Percentiles rank a stretch among this genome's conserved stretches.
Evolutionary conservation across 2,329 filamentous ascomycete species (phyloP).

Genomic region (Paecilomyces variotii): DNA sequence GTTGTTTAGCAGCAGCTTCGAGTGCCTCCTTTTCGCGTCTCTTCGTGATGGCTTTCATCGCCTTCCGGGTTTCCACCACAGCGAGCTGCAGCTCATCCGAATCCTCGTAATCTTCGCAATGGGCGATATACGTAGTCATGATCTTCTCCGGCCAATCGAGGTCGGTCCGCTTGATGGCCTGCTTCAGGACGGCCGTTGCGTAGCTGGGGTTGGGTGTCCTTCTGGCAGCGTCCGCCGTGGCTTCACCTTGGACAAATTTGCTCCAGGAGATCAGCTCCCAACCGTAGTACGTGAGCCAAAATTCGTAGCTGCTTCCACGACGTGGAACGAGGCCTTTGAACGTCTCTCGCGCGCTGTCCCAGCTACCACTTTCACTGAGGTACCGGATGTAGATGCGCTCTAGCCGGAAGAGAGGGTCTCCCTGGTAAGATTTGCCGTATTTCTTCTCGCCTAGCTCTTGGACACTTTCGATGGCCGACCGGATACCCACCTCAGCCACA

Average conservation of each 20-base stretch:
- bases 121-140: slow-evolving; percentile 38
- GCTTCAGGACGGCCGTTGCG: slow-evolving; percentile 68
- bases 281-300: slow-evolving; percentile 86
- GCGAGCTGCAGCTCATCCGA: slow-evolving; percentile 66
- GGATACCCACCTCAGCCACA: slow-evolving; percentile 81
- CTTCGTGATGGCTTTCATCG: slow-evolving; percentile 54
- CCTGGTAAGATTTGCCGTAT: slow-evolving; percentile 67
- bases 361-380: slow-evolving; percentile 70
- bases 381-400: slow-evolving; percentile 91
- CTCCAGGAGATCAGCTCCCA: slow-evolving; percentile 79
- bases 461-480: slow-evolving; percentile 78
- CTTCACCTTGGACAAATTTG: slow-evolving; percentile 47
- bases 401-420: slow-evolving; percentile 81
- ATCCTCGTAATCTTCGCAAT: slow-evolving; percentile 82
- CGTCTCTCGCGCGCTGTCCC: slow-evolving; percentile 66
- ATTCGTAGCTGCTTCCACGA: slow-evolving; percentile 74
- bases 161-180: slow-evolving; percentile 52
- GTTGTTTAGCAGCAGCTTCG: slow-evolving; percentile 40
- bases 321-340: slow-evolving; percentile 66
- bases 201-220: slow-evolving; percentile 59
- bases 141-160: slow-evolving; percentile 45
- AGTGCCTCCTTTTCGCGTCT: slow-evolving; percentile 60
- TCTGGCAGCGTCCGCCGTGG: slow-evolving; percentile 44
- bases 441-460: slow-evolving; percentile 68
- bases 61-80: slow-evolving; percentile 64